Evolutionary conservation across 768 basidiomycete genomes (phyloP).

Genomic region (Podaxis pistillaris): DNA sequence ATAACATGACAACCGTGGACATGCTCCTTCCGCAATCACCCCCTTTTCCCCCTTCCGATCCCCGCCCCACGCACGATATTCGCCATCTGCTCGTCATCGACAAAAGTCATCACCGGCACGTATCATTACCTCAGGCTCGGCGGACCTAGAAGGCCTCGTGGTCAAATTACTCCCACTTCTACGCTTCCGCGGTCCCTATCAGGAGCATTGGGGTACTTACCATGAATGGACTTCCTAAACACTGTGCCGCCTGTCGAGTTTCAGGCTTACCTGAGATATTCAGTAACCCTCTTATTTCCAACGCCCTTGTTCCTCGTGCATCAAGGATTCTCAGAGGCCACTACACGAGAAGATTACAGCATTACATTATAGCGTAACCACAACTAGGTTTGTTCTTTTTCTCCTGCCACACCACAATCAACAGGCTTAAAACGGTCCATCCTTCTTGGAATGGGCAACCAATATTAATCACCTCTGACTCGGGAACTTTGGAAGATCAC

Average conservation of each 20-base stretch:
- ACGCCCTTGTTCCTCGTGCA: conserved; percentile 10
- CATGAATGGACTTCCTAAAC: not conserved
- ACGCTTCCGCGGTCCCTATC: not conserved
- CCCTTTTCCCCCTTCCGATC: not conserved
- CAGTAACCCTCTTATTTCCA: not conserved
- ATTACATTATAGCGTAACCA: not conserved
- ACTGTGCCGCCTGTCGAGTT: not conserved
- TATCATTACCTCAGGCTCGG: not conserved
- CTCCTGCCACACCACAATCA: not conserved
- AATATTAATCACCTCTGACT: not conserved
- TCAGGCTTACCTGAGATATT: not conserved
- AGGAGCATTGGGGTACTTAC: not conserved
- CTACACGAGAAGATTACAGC: conserved; percentile 5
- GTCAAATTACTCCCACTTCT: not conserved
- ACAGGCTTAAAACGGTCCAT: not conserved
- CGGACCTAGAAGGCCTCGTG: conserved; percentile 3
- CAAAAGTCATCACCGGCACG: not conserved
- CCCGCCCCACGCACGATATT: not conserved
- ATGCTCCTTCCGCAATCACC: not conserved
- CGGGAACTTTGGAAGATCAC: not conserved
- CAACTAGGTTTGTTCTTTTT: not conserved
- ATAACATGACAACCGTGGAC: not conserved
- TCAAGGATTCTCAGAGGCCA: not conserved
- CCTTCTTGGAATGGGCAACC: not conserved
- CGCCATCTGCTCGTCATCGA: not conserved